These are phyloP conservation scores for Pachysandra terminalis DNA, from an alignment of 164 flowering plant species.

Conservation along the genomic window DNA sequence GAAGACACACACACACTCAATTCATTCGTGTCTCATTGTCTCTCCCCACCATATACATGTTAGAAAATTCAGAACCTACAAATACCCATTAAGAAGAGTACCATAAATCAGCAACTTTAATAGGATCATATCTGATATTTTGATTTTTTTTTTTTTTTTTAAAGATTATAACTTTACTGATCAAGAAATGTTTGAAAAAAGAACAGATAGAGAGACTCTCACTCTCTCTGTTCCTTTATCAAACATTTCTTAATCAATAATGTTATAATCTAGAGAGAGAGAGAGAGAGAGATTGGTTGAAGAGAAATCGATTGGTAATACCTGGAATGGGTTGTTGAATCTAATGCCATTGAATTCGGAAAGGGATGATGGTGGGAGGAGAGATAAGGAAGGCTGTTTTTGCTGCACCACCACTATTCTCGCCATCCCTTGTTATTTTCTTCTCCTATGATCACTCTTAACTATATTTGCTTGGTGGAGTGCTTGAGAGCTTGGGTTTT, in stretches of 20 bases:
- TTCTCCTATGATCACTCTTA: neutral
- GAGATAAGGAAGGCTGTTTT: conserved; percentile 54
- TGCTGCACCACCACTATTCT: conserved; percentile 54
- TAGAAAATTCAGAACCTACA: neutral
- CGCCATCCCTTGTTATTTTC: conserved; percentile 38
- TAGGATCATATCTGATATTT: neutral
- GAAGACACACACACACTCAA: neutral
- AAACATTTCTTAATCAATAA: no score
- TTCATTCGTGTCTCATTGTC: neutral
- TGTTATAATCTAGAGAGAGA: neutral
- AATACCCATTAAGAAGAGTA: neutral
- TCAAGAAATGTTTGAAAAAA: no score
- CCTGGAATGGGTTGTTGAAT: conserved; percentile 56
- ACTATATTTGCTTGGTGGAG: neutral
- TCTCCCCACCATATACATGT: neutral
- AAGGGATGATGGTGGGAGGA: conserved; percentile 58
- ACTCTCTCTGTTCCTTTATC: no score
- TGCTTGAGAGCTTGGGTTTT: neutral
- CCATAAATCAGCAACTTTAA: neutral
- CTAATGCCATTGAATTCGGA: conserved; percentile 77
- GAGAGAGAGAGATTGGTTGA: neutral
- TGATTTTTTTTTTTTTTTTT: no score
- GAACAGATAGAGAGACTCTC: no score
- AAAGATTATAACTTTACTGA: no score
- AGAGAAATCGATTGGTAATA: conserved; percentile 14